Evolutionary conservation across 2,329 filamentous ascomycete species (phyloP).

Genomic region (Aphanocladium album): DNA sequence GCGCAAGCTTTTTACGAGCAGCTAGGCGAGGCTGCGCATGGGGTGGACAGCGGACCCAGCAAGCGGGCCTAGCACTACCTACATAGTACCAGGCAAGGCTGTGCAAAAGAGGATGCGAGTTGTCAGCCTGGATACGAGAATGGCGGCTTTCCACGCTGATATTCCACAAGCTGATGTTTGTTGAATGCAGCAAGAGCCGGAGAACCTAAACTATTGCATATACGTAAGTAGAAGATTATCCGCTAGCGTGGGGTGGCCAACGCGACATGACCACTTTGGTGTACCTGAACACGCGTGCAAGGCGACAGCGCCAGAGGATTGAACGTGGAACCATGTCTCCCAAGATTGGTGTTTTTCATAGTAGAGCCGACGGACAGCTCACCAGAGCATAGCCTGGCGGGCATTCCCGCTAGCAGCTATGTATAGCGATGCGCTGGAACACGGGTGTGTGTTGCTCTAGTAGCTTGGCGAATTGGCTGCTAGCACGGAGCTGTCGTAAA

Average conservation of each 20-base stretch:
- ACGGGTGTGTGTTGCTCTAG: not conserved
- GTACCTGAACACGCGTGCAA: too few relatives aligned
- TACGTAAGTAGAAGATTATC: too few relatives aligned
- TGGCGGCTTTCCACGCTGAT: not conserved
- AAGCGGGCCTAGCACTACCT: not conserved
- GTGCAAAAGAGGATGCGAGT: not conserved
- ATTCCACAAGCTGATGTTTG: not conserved
- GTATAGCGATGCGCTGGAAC: not conserved
- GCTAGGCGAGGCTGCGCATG: not conserved
- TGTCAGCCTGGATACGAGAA: not conserved
- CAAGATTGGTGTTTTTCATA: not conserved
- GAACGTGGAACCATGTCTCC: too few relatives aligned
- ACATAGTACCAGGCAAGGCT: not conserved
- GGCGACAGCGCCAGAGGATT: too few relatives aligned
- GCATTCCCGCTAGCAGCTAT: not conserved
- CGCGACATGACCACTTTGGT: too few relatives aligned
- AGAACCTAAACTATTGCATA: too few relatives aligned
- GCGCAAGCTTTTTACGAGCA: too few relatives aligned
- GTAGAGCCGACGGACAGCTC: not conserved
- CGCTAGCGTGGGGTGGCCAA: too few relatives aligned
- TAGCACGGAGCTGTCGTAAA: not conserved
- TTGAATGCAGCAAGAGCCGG: not conserved
- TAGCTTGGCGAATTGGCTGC: not conserved
- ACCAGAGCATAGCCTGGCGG: not conserved
- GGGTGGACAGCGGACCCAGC: not conserved